Evolutionary conservation across 192 early-diverging fungal species (phyloP), one percentile per base, ranked within the genome.

Genomic region (Phycomyces blakesleeanus): DNA sequence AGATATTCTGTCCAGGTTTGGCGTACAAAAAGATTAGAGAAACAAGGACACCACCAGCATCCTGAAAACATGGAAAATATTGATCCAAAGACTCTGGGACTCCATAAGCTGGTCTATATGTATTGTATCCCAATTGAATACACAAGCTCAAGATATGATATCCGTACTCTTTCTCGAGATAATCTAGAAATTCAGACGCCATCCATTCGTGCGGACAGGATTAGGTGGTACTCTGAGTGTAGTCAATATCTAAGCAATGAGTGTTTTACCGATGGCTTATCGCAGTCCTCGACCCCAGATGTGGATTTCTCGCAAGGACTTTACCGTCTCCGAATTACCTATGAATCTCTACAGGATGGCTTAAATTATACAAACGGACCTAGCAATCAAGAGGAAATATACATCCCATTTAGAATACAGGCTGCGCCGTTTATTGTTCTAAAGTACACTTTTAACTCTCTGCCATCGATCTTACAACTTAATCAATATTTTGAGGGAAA

Each of bases 1-100:
- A 47, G 44, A 47, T 47, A 47, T 11, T 47, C 44, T 47, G 44
- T 47, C 44, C 44, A 47, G 11, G 44, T 47, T 18, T 47, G 44
- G 44, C 18, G 12, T 3, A 47, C 44, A 2, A 47, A 47, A 11
- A 47, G 18, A 12, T 3, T 18, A 14, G 18, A 14, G 2, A 47
- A 47, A 18, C 44, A 47, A 3, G 18, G 44, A 47, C 3, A 12
- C 2, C 44, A 47, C 3, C 44, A 3, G 18, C 12, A 18, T 1
- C 3, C 2, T n/a, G 44, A 47, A 12, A 3, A 47, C 11, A 47
- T 11, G 4, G 11, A 12, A 47, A 3, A 47, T 3, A 11, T 14
- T 47, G 44, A 47, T 18, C 12, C 18, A n/a, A 11, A 3, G 11
- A n/a, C 44, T 3, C 18, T 47, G 44, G 18, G 44, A 3, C 44